A percentile compares a stretch with the other conserved stretches of the same genome.
Evolutionary conservation across 495 filamentous ascomycete genomes (phyloP).

Genomic region (Talaromyces thailandensis): DNA sequence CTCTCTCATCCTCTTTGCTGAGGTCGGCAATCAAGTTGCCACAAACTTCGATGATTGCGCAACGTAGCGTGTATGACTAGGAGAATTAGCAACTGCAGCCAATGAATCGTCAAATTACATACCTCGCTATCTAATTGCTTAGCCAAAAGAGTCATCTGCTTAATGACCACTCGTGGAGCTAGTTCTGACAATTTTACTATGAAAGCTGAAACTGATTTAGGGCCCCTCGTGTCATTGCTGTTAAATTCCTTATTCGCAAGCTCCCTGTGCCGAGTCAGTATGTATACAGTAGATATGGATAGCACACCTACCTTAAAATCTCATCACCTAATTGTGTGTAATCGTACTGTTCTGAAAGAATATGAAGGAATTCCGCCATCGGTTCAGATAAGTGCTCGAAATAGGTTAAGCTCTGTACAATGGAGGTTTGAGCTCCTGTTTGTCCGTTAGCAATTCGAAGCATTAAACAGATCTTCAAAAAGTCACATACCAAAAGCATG

Average conservation of each 20-base stretch:
- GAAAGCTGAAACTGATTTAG: conserved; percentile 97
- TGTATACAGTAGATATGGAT: background rate
- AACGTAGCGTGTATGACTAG: conserved; percentile 86
- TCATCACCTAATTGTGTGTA: conserved; percentile 94
- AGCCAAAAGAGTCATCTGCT: conserved; percentile 88
- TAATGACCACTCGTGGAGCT: conserved; percentile 83
- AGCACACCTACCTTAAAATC: conserved; percentile 51
- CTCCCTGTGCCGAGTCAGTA: conserved; percentile 45
- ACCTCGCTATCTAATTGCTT: conserved; percentile 95
- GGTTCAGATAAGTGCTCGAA: conserved; percentile 97
- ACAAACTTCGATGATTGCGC: conserved; percentile 93
- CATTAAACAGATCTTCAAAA: background rate
- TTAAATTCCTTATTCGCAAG: conserved; percentile 97
- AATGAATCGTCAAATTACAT: conserved; percentile 16
- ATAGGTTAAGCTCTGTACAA: conserved; percentile 94
- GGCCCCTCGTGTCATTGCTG: conserved; percentile 86
- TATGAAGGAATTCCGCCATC: conserved; percentile 97
- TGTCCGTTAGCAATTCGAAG: conserved; percentile 10
- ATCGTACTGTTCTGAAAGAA: conserved; percentile 94
- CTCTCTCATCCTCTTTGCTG: conserved; percentile 80
- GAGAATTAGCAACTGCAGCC: background rate
- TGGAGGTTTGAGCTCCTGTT: conserved; percentile 92
- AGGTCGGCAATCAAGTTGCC: conserved; percentile 92
- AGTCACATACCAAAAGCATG: conserved; percentile 75
- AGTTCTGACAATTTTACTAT: conserved; percentile 94